Evolutionary conservation across 345 rosid species (phyloP).

Genomic region (Syzygium grande): DNA sequence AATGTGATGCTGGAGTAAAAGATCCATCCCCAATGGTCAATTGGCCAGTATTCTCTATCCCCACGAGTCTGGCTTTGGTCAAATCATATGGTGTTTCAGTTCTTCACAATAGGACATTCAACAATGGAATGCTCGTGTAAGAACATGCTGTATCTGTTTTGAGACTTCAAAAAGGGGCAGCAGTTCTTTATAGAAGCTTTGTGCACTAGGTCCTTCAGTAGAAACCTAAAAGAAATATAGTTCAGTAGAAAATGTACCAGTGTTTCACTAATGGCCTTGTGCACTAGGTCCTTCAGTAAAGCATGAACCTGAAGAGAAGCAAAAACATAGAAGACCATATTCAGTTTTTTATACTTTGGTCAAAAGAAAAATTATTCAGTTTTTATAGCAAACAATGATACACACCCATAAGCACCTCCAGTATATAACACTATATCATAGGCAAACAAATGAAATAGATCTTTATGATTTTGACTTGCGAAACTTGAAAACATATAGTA

Average conservation of each 20-base stretch:
- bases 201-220: neutral
- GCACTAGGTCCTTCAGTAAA: constrained; percentile 87
- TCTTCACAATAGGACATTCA: neutral
- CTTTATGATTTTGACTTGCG: neutral
- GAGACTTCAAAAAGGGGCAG: neutral
- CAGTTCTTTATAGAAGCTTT: neutral
- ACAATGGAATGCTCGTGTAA: neutral
- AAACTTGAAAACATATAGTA: neutral
- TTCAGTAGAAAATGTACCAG: constrained; percentile 37
- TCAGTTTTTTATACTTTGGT: neutral
- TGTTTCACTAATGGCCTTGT: constrained; percentile 89
- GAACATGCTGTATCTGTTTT: neutral
- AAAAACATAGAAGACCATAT: neutral
- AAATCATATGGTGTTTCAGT: neutral
- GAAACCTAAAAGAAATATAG: neutral
- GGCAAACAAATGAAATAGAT: neutral
- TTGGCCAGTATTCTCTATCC: neutral
- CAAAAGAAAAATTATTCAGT: neutral
- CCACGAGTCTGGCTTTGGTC: neutral
- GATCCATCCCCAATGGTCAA: neutral
- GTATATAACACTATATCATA: neutral
- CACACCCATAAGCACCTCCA: neutral
- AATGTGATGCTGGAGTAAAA: neutral
- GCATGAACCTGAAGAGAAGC: constrained; percentile 65
- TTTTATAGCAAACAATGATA: neutral